Percentiles rank a stretch among this genome's conserved stretches.
Evolutionary conservation across 371 early-diverging fungal genomes (phyloP).

Genomic region (Coemansia sp.): DNA sequence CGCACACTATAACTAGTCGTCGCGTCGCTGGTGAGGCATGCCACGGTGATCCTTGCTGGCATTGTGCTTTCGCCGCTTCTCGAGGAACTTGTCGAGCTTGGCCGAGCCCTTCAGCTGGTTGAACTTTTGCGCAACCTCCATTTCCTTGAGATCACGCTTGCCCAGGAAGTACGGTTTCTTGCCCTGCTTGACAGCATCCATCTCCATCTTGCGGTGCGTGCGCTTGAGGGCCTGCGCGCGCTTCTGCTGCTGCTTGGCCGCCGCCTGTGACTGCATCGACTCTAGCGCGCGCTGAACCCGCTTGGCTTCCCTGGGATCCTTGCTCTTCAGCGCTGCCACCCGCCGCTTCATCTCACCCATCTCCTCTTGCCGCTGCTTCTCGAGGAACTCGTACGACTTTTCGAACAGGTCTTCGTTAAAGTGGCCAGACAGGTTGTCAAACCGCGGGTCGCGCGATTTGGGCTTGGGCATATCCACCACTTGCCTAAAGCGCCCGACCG

Average conservation of each 20-base stretch:
- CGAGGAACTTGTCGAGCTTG: conserved; percentile 74
- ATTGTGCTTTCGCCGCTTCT: conserved; percentile 87
- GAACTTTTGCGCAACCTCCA: conserved; percentile 79
- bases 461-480: conserved; percentile 63
- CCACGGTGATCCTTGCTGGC: conserved; percentile 68
- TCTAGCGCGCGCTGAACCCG: conserved; percentile 25
- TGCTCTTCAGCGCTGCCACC: conserved; percentile 62
- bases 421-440: conserved; percentile 80
- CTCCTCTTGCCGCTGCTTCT: conserved; percentile 73
- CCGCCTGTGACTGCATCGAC: conserved; percentile 42
- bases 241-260: conserved; percentile 55
- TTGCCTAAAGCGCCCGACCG: conserved; percentile 73
- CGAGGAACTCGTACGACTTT: conserved; percentile 78
- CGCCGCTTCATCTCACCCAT: conserved; percentile 62
- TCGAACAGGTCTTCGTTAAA: conserved; percentile 83
- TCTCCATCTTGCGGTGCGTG: conserved; percentile 77
- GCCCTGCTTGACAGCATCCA: conserved; percentile 74
- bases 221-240: conserved; percentile 65
- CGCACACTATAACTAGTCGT: conserved; percentile 8
- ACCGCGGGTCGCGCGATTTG: conserved; percentile 85
- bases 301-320: conserved; percentile 30
- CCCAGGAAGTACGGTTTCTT: conserved; percentile 90
- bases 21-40: conserved; percentile 51
- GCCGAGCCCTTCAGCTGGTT: conserved; percentile 61
- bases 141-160: conserved; percentile 76